These are phyloP conservation scores for Nannochloropsis salina DNA, from an alignment of 108 stramenopile genomes.

Conservation along the genomic window DNA sequence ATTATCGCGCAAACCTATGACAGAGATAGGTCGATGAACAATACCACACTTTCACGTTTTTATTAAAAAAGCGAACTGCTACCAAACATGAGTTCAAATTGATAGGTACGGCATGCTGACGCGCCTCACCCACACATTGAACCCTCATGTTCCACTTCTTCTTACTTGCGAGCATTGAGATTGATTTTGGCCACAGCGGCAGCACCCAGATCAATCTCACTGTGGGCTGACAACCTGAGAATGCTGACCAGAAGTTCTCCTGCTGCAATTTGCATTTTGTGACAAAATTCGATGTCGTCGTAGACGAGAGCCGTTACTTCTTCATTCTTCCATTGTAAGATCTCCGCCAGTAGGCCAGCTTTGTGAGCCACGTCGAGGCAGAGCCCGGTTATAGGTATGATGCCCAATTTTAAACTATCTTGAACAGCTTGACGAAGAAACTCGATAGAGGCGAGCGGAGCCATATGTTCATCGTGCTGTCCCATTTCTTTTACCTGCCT, in stretches of 20 bases:
- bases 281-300: background rate
- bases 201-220: constrained; percentile 1
- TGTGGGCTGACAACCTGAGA: background rate
- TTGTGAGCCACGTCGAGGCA: constrained; percentile 9
- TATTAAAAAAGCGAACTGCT: too few relatives aligned
- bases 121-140: background rate
- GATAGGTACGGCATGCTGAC: too few relatives aligned
- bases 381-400: background rate
- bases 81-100: too few relatives aligned
- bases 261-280: background rate
- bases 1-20: too few relatives aligned
- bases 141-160: background rate
- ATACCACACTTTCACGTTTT: too few relatives aligned
- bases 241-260: background rate
- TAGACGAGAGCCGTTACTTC: background rate
- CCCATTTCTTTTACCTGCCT: too few relatives aligned
- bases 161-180: constrained; percentile 12
- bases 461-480: too few relatives aligned
- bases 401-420: too few relatives aligned
- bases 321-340: background rate
- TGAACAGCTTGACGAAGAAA: too few relatives aligned
- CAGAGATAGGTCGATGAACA: too few relatives aligned
- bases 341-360: background rate
- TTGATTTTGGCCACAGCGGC: background rate
- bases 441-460: too few relatives aligned